Conservation (phyloP, 805 yeast species). For the Limtongia smithiae region DNA sequence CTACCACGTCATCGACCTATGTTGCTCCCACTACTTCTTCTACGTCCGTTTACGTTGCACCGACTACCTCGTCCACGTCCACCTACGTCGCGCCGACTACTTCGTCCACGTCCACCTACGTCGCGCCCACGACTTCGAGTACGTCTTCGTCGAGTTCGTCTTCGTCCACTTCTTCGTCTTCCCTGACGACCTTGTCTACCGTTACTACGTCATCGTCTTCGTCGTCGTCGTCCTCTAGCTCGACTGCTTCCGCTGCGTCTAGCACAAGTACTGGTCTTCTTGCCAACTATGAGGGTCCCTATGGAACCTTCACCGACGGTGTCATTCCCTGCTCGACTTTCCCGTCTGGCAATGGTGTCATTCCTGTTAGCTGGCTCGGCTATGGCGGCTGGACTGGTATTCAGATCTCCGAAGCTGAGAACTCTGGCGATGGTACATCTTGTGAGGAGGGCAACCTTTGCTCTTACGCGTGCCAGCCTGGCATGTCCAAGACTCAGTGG, state of each 20-base stretch:
- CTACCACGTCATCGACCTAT: conserved; percentile 31
- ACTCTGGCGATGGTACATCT: conserved; percentile 56
- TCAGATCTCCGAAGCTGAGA: conserved; percentile 51
- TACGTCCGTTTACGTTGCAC: too few relatives aligned
- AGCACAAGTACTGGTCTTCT: conserved; percentile 46
- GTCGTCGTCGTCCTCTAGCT: conserved; percentile 30
- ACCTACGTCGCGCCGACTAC: conserved; percentile 34
- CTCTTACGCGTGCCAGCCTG: conserved; percentile 97
- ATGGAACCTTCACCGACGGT: conserved; percentile 68
- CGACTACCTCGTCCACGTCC: conserved; percentile 31
- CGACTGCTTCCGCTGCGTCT: conserved; percentile 36
- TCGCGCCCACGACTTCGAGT: conserved; percentile 24
- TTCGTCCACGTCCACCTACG: conserved; percentile 33
- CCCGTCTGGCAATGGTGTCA: conserved; percentile 82
- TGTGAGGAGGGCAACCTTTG: conserved; percentile 92
- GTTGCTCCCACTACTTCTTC: conserved; percentile 30
- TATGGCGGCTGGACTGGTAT: conserved; percentile 84
- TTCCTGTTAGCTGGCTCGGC: conserved; percentile 65
- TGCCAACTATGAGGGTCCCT: conserved; percentile 53
- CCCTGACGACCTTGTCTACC: conserved; percentile 22
- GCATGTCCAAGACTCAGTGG: conserved; percentile 99
- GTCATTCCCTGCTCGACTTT: conserved; percentile 59
- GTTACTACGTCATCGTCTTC: conserved; percentile 11
- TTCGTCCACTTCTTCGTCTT: conserved; percentile 7
- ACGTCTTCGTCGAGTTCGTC: conserved; percentile 21